Evolutionary conservation across 768 basidiomycete species (phyloP).

Genomic region (Tulasnella sp.): DNA sequence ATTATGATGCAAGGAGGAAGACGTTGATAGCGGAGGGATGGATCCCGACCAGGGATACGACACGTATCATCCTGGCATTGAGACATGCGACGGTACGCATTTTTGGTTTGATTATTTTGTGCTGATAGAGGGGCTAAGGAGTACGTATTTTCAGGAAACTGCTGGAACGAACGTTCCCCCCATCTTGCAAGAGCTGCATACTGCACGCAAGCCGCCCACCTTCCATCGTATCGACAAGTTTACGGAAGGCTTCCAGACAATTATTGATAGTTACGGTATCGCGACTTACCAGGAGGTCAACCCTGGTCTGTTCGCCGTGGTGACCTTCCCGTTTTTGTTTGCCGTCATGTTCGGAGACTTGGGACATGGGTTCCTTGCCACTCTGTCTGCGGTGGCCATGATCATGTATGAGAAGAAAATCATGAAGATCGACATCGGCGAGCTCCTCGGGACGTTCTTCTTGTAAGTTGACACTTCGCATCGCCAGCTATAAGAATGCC

Average conservation of each 20-base stretch:
- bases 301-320: slow-evolving; percentile 82
- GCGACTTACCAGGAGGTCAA: slow-evolving; percentile 95
- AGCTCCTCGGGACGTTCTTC: slow-evolving; percentile 84
- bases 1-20: slow-evolving; percentile 87
- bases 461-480: slow-evolving; percentile 46
- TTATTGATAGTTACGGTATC: slow-evolving; percentile 96
- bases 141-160: too few species aligned
- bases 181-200: slow-evolving; percentile 81
- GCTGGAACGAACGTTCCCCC: slow-evolving; percentile 89
- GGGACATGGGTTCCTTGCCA: slow-evolving; percentile 83
- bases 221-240: slow-evolving; percentile 93
- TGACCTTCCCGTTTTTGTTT: slow-evolving; percentile 96
- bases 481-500: slow-evolving; percentile 7
- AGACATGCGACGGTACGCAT: slow-evolving; percentile 66
- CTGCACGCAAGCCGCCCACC: slow-evolving; percentile 87
- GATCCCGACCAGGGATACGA: slow-evolving; percentile 90
- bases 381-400: slow-evolving; percentile 69
- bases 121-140: neutral
- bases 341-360: slow-evolving; percentile 99
- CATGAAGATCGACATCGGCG: slow-evolving; percentile 61
- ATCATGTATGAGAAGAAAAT: slow-evolving; percentile 76
- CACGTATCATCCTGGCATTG: slow-evolving; percentile 74
- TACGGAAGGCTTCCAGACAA: slow-evolving; percentile 91
- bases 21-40: slow-evolving; percentile 96
- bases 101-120: too few species aligned